A percentile compares a stretch with the other conserved stretches of the same genome.
Evolutionary conservation across 2,329 filamentous ascomycete genomes (phyloP).

Genomic region (Paraconiothyrium sp.): DNA sequence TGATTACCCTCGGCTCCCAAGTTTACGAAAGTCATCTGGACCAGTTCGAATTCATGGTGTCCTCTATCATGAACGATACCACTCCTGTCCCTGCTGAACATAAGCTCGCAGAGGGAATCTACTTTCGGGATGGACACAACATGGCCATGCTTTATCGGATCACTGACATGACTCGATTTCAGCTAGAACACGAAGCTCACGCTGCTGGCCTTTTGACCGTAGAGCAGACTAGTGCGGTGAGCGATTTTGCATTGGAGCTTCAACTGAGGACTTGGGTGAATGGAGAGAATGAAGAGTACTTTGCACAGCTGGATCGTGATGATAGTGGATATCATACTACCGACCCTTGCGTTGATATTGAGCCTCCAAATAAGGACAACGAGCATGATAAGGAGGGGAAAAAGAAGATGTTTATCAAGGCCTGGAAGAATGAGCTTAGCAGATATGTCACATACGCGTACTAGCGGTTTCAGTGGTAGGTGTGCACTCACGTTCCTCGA

Average conservation of each 20-base stretch:
- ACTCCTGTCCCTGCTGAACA: neutral
- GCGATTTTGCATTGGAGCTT: neutral
- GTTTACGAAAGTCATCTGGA: neutral
- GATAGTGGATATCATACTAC: neutral
- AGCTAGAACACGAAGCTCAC: constrained; percentile 9
- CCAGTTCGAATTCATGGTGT: neutral
- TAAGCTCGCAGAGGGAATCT: constrained; percentile 15
- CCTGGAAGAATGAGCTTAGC: neutral
- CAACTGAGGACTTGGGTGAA: neutral
- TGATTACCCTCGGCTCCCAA: neutral
- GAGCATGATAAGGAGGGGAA: neutral
- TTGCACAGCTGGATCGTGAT: neutral
- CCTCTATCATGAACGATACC: neutral
- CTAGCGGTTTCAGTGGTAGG: neutral
- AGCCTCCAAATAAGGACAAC: neutral
- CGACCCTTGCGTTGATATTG: neutral
- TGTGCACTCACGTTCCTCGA: neutral
- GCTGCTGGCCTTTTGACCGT: neutral
- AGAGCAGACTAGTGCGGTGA: neutral
- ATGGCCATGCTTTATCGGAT: neutral
- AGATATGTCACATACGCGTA: neutral
- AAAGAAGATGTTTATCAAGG: neutral
- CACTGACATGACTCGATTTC: constrained; percentile 8
- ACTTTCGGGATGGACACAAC: constrained; percentile 9
- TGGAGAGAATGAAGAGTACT: neutral